Conservation (phyloP, 345 rosid species). For the Psidium guajava region DNA sequence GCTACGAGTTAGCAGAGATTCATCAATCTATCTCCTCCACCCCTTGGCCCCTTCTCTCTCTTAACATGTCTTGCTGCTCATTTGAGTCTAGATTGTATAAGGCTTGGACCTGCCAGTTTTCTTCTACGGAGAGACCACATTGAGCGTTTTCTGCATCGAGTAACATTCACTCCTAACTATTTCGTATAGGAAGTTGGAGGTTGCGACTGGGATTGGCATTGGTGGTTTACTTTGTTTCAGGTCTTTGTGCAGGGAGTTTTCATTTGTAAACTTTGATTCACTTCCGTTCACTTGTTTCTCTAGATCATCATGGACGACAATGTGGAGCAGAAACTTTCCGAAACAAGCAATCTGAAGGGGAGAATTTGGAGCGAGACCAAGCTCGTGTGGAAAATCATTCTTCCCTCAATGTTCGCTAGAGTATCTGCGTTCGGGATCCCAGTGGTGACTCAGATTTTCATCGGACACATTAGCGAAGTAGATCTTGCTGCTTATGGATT, state of each 20-base stretch:
- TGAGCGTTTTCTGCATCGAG: neutral
- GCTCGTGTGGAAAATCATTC: neutral
- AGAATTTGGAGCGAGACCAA: neutral
- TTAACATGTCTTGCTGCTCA: neutral
- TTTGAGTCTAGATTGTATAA: neutral
- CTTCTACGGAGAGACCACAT: neutral
- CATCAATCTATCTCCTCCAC: neutral
- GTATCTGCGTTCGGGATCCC: neutral
- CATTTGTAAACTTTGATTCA: neutral
- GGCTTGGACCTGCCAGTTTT: neutral
- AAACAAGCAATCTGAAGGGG: neutral
- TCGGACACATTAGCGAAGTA: neutral
- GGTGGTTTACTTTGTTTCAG: neutral
- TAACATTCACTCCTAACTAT: neutral
- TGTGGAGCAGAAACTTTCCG: neutral
- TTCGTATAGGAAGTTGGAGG: neutral
- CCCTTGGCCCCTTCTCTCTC: neutral
- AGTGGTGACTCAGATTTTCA: neutral
- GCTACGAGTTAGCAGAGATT: neutral
- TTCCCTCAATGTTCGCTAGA: neutral
- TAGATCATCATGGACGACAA: neutral
- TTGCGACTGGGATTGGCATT: neutral
- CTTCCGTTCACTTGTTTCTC: neutral
- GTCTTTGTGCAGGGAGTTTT: neutral
- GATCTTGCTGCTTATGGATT: conserved; percentile 5